A percentile compares a stretch with the other conserved stretches of the same genome.
Evolutionary conservation across 2,329 filamentous ascomycete species (phyloP).

Genomic region (Cyclaneusma minus): DNA sequence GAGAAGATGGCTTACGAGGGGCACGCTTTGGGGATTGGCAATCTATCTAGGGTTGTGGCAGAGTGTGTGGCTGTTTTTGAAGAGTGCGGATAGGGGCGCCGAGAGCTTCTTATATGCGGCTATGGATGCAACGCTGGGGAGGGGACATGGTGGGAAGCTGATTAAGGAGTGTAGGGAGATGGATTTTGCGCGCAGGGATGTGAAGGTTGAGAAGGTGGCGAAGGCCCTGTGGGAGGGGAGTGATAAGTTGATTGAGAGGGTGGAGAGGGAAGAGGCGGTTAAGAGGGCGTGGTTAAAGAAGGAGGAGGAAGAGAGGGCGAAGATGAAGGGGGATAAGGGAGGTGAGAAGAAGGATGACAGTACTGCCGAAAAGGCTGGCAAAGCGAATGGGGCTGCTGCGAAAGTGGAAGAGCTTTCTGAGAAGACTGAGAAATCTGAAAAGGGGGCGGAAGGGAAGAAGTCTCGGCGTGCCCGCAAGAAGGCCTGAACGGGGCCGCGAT

Average conservation of each 20-base stretch:
- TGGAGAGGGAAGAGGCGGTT: slow-evolving; percentile 65
- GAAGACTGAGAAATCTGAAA: slow-evolving; percentile 6
- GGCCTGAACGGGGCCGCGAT: too few species aligned
- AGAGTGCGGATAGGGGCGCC: slow-evolving; percentile 68
- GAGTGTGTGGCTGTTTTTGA: slow-evolving; percentile 75
- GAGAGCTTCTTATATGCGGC: slow-evolving; percentile 75
- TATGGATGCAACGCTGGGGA: slow-evolving; percentile 62
- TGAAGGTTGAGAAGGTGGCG: slow-evolving; percentile 63
- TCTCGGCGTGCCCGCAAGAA: too few species aligned
- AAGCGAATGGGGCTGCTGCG: slow-evolving; percentile 21
- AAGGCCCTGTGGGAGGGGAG: slow-evolving; percentile 84
- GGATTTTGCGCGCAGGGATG: slow-evolving; percentile 54
- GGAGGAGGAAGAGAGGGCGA: slow-evolving; percentile 19
- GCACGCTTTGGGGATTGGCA: slow-evolving; percentile 64
- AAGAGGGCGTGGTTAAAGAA: slow-evolving; percentile 24
- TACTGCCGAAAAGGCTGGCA: slow-evolving; percentile 22
- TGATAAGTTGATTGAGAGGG: slow-evolving; percentile 65
- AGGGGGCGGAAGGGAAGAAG: slow-evolving; percentile 9
- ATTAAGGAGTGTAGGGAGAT: slow-evolving; percentile 82
- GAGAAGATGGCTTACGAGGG: slow-evolving; percentile 72
- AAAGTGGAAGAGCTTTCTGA: slow-evolving; percentile 12
- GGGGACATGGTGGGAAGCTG: slow-evolving; percentile 50
- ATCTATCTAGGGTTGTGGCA: slow-evolving; percentile 67
- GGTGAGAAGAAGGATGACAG: slow-evolving; percentile 10
- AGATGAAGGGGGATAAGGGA: slow-evolving; percentile 6